These are phyloP conservation scores for Imleria badia DNA, from an alignment of 768 basidiomycete genomes.

Conservation along the genomic window DNA sequence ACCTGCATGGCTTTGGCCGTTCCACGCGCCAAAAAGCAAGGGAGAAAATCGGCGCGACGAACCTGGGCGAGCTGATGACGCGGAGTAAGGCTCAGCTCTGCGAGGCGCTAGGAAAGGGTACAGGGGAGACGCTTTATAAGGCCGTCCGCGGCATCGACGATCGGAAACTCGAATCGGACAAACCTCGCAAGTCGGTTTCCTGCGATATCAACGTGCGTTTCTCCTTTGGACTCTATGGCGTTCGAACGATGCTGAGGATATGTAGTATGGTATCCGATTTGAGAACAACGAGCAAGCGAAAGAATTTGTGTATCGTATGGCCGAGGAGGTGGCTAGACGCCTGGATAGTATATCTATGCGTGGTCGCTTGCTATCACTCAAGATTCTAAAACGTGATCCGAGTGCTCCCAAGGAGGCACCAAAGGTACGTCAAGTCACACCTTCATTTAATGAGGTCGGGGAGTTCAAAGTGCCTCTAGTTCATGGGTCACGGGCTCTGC, in stretches of 20 bases:
- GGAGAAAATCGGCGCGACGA: conserved; percentile 73
- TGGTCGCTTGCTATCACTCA: conserved; percentile 78
- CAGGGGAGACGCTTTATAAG: conserved; percentile 83
- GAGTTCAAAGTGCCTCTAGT: conserved; percentile 44
- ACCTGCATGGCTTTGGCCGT: conserved; percentile 85
- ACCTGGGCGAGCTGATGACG: conserved; percentile 63
- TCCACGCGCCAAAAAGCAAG: conserved; percentile 74
- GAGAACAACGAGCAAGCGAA: conserved; percentile 79
- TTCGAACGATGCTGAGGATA: conserved; percentile 1
- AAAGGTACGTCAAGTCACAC: conserved; percentile 54
- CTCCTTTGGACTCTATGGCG: background rate
- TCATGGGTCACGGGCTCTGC: conserved; percentile 88
- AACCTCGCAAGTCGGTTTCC: conserved; percentile 86
- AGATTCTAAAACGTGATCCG: conserved; percentile 85
- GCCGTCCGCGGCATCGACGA: conserved; percentile 84
- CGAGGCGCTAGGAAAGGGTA: conserved; percentile 72
- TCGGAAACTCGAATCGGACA: conserved; percentile 75
- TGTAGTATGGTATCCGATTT: conserved; percentile 94
- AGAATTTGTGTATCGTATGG: conserved; percentile 73
- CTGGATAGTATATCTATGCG: conserved; percentile 66
- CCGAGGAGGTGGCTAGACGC: conserved; percentile 70
- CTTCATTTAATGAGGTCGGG: background rate
- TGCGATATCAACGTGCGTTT: conserved; percentile 89
- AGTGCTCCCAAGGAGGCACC: conserved; percentile 86
- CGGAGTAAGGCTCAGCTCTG: conserved; percentile 66